phyloP scores from a whole-genome alignment of 768 basidiomycete species.

The Bullera alba region DNA sequence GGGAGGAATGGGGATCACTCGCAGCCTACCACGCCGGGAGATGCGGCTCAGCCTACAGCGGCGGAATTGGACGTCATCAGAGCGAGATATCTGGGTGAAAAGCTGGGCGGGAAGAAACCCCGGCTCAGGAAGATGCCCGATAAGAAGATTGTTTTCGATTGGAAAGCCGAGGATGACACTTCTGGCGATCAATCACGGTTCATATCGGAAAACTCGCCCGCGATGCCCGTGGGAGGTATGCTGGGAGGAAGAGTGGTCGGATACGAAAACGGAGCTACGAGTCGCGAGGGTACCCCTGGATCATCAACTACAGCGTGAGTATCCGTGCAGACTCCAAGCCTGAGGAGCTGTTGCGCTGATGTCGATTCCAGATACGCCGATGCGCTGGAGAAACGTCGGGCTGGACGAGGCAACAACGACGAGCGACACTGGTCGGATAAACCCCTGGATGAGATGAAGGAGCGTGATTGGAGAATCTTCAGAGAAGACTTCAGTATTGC shows the following conservation, averaged over 20 bases:
- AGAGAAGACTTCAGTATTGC: conserved; percentile 96
- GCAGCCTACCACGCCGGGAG: conserved; percentile 21
- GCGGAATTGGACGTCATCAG: conserved; percentile 74
- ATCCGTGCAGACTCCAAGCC: not conserved
- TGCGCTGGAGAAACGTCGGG: conserved; percentile 71
- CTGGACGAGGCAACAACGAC: conserved; percentile 73
- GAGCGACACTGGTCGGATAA: conserved; percentile 99
- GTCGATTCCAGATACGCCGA: conserved; percentile 58
- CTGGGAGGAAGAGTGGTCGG: conserved; percentile 44
- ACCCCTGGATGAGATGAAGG: conserved; percentile 83
- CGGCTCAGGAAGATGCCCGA: conserved; percentile 61
- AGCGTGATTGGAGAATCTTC: conserved; percentile 98
- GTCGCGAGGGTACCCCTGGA: not conserved
- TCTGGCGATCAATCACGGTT: too few relatives aligned
- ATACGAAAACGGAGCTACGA: conserved; percentile 30
- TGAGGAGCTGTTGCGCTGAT: not conserved
- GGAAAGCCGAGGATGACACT: conserved; percentile 96
- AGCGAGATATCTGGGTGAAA: conserved; percentile 76
- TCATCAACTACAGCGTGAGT: not conserved
- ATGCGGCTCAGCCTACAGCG: conserved; percentile 50
- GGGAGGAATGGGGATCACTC: too few relatives aligned
- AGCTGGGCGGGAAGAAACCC: conserved; percentile 26
- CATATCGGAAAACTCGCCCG: too few relatives aligned
- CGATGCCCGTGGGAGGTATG: conserved; percentile 21
- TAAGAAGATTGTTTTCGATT: conserved; percentile 98